A percentile compares a stretch with the other conserved stretches of the same genome.
These are phyloP conservation scores for Chrysoporthe austroafricana DNA, from an alignment of 2,329 filamentous ascomycete genomes.

Conservation along the genomic window DNA sequence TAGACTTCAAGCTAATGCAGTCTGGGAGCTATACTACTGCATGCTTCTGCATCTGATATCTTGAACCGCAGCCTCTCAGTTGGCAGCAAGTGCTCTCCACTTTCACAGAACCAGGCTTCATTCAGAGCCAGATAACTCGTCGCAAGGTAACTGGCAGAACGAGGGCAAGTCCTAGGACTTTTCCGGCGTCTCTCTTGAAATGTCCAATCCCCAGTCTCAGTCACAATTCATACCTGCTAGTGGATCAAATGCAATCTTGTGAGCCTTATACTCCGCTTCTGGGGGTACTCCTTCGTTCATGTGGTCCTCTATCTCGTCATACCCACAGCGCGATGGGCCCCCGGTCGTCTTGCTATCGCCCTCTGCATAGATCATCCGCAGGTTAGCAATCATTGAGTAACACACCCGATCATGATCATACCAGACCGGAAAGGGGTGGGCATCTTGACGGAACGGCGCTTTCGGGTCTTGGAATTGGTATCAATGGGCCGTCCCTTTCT, in stretches of 20 bases:
- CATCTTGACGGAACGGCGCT: slow-evolving; percentile 19
- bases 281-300: not conserved
- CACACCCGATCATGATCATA: slow-evolving; percentile 12
- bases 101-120: slow-evolving; percentile 18
- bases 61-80: not conserved
- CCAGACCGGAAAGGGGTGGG: slow-evolving; percentile 16
- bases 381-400: slow-evolving; percentile 16
- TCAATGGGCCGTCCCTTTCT: not conserved
- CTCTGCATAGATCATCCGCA: slow-evolving; percentile 15
- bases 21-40: not conserved
- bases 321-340: slow-evolving; percentile 14
- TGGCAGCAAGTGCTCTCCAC: not conserved
- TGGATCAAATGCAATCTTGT: not conserved
- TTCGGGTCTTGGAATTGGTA: slow-evolving; percentile 16
- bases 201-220: slow-evolving; percentile 9
- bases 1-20: slow-evolving; percentile 6
- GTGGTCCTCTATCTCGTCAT: slow-evolving; percentile 14
- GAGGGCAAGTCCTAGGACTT: not conserved
- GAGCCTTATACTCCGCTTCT: slow-evolving; percentile 10
- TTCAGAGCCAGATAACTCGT: slow-evolving; percentile 27
- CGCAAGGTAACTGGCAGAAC: slow-evolving; percentile 27
- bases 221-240: not conserved
- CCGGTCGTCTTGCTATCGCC: slow-evolving; percentile 1
- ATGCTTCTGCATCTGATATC: not conserved
- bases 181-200: slow-evolving; percentile 10